Conservation (phyloP, 345 rosid species). For the Clarkia xantiana region DNA sequence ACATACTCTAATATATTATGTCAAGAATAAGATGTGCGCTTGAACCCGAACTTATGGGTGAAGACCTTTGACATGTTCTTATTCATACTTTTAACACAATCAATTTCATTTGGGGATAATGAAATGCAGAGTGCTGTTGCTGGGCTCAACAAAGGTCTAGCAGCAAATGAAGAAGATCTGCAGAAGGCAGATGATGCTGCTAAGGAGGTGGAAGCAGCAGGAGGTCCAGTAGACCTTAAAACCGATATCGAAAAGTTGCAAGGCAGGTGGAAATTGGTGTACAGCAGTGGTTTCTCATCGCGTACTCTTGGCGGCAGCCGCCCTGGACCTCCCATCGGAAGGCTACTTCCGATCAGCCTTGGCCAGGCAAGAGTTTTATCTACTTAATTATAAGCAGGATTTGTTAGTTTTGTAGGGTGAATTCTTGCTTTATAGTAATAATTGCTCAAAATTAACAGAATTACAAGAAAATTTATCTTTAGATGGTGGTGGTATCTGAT, state of each 20-base stretch:
- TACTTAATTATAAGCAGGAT: neutral
- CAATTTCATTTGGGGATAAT: neutral
- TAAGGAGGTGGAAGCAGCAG: slow-evolving; percentile 58
- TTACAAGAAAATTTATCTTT: too few relatives aligned
- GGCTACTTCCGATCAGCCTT: slow-evolving; percentile 78
- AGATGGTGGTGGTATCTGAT: too few relatives aligned
- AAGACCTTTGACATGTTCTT: too few relatives aligned
- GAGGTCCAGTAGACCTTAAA: slow-evolving; percentile 53
- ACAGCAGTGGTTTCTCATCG: slow-evolving; percentile 88
- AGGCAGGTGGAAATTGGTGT: slow-evolving; percentile 81
- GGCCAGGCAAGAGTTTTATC: slow-evolving; percentile 55
- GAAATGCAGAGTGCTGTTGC: slow-evolving; percentile 51
- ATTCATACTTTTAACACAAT: too few relatives aligned
- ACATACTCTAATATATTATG: too few relatives aligned
- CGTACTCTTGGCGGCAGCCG: slow-evolving; percentile 84
- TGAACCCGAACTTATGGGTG: too few relatives aligned
- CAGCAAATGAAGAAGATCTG: slow-evolving; percentile 51
- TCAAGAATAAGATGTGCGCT: too few relatives aligned
- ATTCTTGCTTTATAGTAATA: too few relatives aligned
- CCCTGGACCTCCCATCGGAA: slow-evolving; percentile 82
- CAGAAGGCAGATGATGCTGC: slow-evolving; percentile 55
- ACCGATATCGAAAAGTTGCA: slow-evolving; percentile 46
- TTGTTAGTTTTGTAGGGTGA: too few relatives aligned
- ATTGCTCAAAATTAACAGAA: too few relatives aligned
- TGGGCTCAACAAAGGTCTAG: slow-evolving; percentile 82